Evolutionary conservation across 305 asterid species (phyloP).

Genomic region (Rubia occidens): DNA sequence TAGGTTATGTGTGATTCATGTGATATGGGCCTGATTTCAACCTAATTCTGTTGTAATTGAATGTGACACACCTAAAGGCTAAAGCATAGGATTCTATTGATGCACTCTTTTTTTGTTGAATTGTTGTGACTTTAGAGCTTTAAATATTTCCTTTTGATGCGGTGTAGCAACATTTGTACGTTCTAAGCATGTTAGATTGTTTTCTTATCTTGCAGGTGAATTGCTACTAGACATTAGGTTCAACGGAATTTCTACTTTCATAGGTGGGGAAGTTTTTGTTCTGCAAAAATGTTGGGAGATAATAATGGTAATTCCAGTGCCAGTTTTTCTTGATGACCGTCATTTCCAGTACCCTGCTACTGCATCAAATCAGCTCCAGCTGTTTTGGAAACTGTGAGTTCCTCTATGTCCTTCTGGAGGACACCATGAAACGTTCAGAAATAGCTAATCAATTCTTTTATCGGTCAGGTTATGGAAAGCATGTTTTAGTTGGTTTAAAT

Average conservation of each 20-base stretch:
- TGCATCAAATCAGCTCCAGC: constrained; percentile 55
- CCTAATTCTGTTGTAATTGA: not conserved
- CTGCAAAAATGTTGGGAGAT: constrained; percentile 49
- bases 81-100: not conserved
- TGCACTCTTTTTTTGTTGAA: not conserved
- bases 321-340: constrained; percentile 36
- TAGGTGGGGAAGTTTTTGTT: not conserved
- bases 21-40: not conserved
- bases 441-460: not conserved
- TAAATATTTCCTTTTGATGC: not conserved
- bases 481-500: constrained; percentile 6
- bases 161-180: not conserved
- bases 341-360: constrained; percentile 42
- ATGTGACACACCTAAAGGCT: not conserved
- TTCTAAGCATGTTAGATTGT: not conserved
- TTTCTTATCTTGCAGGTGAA: constrained; percentile 13
- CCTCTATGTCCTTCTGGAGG: not conserved
- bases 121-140: not conserved
- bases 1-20: not conserved
- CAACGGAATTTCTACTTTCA: not conserved
- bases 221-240: constrained; percentile 7
- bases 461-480: not conserved
- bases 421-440: constrained; percentile 6
- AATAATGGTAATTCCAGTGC: constrained; percentile 40
- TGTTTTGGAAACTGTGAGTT: constrained; percentile 66